Base-by-base conservation (phyloP, 2,329 filamentous ascomycete species). In the Stromatinia cepivora region DNA sequence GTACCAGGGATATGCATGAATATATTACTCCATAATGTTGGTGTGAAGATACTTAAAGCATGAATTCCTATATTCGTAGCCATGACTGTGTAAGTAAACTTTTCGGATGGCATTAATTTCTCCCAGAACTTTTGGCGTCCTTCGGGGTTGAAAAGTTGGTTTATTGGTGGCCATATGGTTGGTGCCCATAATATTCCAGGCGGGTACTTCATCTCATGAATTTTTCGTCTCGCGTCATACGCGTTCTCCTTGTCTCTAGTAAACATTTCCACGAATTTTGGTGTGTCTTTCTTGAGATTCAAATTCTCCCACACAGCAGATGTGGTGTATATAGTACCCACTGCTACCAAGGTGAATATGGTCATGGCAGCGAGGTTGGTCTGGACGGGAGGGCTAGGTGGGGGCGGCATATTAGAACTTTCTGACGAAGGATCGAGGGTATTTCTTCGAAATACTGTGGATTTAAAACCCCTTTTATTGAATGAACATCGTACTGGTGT, bases 21-120 rank as follows among this genome's bases (percentile, higher is more conserved):
- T 11, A 66, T 45, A 13, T 56, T 45, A 1, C 13, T 22, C 63
- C 63, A 66, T n/a, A 66, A 57, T 45, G 17, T 22, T 17, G 63
- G 63, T 17, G 36, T 36, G 8, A 66, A 25, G 20, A 20, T 31
- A 11, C 63, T 28, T 2, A 66, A 22, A 7, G 63, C 36, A 45
- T 66, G 63, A 3, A 66, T 48, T 66, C 39, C 48, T 56, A 57
- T 20, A 56, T 66, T 66, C 0, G 39, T 25, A 6, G 34, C 36
- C 48, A 66, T 56, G 42, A 66, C 31, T 10, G 63, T 31, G 25
- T 66, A 66, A 10, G 63, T 66, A 11, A 66, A 45, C 25, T 66
- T 56, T 25, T 54, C 39, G 6, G 52, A 39, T 7, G 63, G 63
- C 50, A 66, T 22, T 17, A 57, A 45, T 25, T 28, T 34, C 11